Percentiles rank a stretch among this genome's conserved stretches.
These are phyloP conservation scores for Bryoerythrophyllum caledonicum DNA, from an alignment of 225 moss, liverwort and hornwort species.

Conservation along the genomic window DNA sequence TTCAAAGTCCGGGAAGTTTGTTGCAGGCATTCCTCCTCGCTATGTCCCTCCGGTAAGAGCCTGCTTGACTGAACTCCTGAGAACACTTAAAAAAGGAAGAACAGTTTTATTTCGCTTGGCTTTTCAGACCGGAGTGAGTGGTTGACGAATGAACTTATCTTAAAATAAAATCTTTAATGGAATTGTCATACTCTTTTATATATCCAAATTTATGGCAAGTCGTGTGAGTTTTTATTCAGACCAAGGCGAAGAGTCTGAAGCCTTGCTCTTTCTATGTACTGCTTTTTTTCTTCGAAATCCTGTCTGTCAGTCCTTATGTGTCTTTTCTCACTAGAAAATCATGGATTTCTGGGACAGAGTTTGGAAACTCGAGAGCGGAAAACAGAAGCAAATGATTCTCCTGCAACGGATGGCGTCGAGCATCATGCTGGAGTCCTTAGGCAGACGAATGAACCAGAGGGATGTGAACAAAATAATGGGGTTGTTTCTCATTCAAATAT, in stretches of 20 bases:
- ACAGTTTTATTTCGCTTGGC: background rate
- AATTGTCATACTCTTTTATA: too few species aligned
- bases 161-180: background rate
- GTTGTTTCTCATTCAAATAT: slow-evolving; percentile 22
- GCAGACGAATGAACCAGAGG: slow-evolving; percentile 35
- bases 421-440: slow-evolving; percentile 31
- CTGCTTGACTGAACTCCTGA: background rate
- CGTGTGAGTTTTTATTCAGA: background rate
- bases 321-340: slow-evolving; percentile 17
- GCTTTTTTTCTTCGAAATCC: too few species aligned
- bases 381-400: slow-evolving; percentile 31
- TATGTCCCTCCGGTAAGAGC: slow-evolving; percentile 55
- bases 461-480: slow-evolving; percentile 31
- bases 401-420: slow-evolving; percentile 34
- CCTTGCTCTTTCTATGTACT: background rate
- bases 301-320: background rate
- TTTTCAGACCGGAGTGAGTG: background rate
- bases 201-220: background rate
- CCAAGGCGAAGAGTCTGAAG: background rate
- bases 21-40: slow-evolving; percentile 54
- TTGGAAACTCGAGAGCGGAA: slow-evolving; percentile 47
- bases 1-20: slow-evolving; percentile 37
- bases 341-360: slow-evolving; percentile 33
- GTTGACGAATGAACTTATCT: background rate
- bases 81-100: background rate